phyloP scores from a whole-genome alignment of 1,284 basidiomycete genomes.

The Rhizopogon hawkerae region DNA sequence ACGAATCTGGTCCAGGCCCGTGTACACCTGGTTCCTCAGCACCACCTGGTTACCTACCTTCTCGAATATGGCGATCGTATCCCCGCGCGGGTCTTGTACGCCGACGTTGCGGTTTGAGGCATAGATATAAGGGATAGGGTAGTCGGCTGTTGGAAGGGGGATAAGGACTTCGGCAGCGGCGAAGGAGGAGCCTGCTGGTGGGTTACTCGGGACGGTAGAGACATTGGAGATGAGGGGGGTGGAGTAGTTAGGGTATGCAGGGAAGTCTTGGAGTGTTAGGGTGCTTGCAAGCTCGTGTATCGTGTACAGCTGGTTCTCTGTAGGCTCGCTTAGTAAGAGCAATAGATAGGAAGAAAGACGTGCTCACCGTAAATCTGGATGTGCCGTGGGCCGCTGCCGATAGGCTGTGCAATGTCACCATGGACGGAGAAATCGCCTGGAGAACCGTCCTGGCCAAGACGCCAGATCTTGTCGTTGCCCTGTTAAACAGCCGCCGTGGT shows the following conservation, averaged over 20 bases:
- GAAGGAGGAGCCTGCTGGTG: conserved; percentile 39
- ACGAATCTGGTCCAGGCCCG: conserved; percentile 54
- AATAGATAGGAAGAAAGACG: conserved; percentile 7
- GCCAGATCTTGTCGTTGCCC: conserved; percentile 62
- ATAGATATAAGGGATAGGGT: conserved; percentile 52
- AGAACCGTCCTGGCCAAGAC: conserved; percentile 34
- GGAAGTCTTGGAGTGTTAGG: conserved; percentile 53
- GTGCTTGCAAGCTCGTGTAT: conserved; percentile 60
- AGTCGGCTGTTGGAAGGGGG: conserved; percentile 38
- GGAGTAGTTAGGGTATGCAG: conserved; percentile 38
- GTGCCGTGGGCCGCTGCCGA: conserved; percentile 60
- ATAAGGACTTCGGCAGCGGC: conserved; percentile 55
- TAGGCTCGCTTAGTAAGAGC: conserved; percentile 1
- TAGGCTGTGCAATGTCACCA: conserved; percentile 54
- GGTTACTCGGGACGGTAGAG: conserved; percentile 47
- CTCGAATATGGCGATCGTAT: conserved; percentile 56
- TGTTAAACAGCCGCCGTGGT: conserved; percentile 17
- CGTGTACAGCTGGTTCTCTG: conserved; percentile 51
- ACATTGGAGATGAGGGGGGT: conserved; percentile 42
- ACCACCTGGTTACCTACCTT: conserved; percentile 34
- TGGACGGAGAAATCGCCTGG: conserved; percentile 43
- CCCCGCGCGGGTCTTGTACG: conserved; percentile 41
- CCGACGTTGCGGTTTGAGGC: conserved; percentile 61
- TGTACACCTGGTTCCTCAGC: conserved; percentile 48
- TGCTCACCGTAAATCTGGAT: conserved; percentile 44